phyloP scores from a whole-genome alignment of 768 basidiomycete genomes.

The Psilocybe subaeruginosa region DNA sequence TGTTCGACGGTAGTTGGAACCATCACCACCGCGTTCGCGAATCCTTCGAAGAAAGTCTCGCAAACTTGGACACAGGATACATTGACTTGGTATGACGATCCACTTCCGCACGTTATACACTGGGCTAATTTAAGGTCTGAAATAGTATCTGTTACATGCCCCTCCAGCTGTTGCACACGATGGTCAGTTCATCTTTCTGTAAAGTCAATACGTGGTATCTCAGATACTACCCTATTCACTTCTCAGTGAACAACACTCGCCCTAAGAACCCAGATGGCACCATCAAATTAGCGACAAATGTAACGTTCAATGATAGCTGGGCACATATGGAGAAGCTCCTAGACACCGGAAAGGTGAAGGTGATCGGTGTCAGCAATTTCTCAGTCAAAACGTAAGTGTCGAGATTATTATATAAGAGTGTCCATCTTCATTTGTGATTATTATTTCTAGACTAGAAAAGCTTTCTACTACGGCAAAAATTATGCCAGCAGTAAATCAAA shows the following conservation, averaged over 20 bases:
- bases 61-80: constrained; percentile 44
- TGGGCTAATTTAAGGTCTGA: background rate
- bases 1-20: constrained; percentile 30
- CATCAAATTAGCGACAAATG: constrained; percentile 29
- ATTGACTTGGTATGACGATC: constrained; percentile 43
- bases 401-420: no score
- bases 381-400: constrained; percentile 52
- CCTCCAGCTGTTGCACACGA: constrained; percentile 35
- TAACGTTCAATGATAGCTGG: constrained; percentile 48
- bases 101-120: no score
- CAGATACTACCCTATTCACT: no score
- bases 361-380: constrained; percentile 65
- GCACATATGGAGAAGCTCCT: constrained; percentile 53
- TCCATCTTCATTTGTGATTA: background rate
- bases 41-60: constrained; percentile 44
- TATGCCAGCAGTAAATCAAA: constrained; percentile 50
- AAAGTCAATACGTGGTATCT: constrained; percentile 13
- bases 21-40: constrained; percentile 39
- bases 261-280: constrained; percentile 35
- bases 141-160: constrained; percentile 54
- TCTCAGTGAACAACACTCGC: no score
- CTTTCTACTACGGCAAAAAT: constrained; percentile 44
- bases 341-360: constrained; percentile 45
- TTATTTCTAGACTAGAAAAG: constrained; percentile 34
- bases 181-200: constrained; percentile 14